Percentiles rank a stretch among this genome's conserved stretches.
Conservation (phyloP, 768 basidiomycete genomes). For the Coprinopsis marcescibilis region DNA sequence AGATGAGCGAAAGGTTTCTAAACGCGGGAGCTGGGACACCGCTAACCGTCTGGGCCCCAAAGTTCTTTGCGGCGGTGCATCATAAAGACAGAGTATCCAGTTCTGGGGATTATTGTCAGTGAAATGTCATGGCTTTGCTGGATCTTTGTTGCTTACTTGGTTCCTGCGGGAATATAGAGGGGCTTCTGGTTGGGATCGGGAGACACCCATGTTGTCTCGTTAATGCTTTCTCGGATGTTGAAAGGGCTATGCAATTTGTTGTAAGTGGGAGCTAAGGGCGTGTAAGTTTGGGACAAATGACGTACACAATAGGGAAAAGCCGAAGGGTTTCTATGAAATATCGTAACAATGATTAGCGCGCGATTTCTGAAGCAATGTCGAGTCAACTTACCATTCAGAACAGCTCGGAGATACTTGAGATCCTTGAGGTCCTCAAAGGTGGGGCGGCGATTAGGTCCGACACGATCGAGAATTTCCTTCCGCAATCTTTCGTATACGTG, state of each 20-base stretch:
- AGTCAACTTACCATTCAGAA: slow-evolving; percentile 60
- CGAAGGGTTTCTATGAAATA: slow-evolving; percentile 57
- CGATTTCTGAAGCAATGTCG: not conserved
- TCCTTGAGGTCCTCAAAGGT: slow-evolving; percentile 35
- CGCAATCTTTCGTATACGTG: slow-evolving; percentile 41
- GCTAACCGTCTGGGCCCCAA: slow-evolving; percentile 66
- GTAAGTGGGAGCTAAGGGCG: slow-evolving; percentile 45
- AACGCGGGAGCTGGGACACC: not conserved
- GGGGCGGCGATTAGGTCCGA: slow-evolving; percentile 45
- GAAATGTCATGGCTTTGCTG: not conserved
- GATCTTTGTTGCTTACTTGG: slow-evolving; percentile 31
- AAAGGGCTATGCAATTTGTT: not conserved
- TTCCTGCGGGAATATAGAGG: slow-evolving; percentile 46
- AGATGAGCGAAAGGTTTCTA: not conserved
- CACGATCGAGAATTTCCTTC: slow-evolving; percentile 47
- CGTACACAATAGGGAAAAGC: slow-evolving; percentile 50
- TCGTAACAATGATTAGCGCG: slow-evolving; percentile 10
- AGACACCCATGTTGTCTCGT: slow-evolving; percentile 43
- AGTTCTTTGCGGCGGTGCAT: slow-evolving; percentile 64
- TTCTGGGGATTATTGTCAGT: slow-evolving; percentile 19
- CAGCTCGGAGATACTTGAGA: slow-evolving; percentile 60
- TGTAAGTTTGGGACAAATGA: slow-evolving; percentile 8
- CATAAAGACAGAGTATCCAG: slow-evolving; percentile 50
- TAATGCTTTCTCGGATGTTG: slow-evolving; percentile 35
- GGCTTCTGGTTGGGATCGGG: slow-evolving; percentile 41